A percentile compares a stretch with the other conserved stretches of the same genome.
Conservation (phyloP, 2,329 filamentous ascomycete species). For the Sarocladium oryzae region DNA sequence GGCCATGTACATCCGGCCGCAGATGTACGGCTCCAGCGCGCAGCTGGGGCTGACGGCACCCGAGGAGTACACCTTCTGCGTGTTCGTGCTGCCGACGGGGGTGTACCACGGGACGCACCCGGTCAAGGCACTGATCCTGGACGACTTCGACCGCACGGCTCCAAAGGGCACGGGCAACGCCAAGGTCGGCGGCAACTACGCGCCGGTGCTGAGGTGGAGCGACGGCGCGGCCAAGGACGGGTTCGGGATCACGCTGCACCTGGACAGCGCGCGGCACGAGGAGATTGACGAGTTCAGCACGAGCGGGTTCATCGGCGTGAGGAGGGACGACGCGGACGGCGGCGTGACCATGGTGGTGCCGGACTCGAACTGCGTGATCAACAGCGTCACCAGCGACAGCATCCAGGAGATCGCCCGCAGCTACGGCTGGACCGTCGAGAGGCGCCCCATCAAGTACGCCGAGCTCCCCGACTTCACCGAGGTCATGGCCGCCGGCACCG, state of each 20-base stretch:
- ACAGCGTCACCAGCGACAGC: conserved; percentile 76
- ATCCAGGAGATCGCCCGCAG: conserved; percentile 67
- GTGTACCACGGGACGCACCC: conserved; percentile 89
- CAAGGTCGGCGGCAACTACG: conserved; percentile 97
- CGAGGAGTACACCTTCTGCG: conserved; percentile 85
- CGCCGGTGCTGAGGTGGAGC: conserved; percentile 81
- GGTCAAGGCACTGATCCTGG: conserved; percentile 80
- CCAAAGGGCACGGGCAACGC: conserved; percentile 83
- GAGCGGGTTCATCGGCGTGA: conserved; percentile 82
- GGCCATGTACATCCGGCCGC: conserved; percentile 85
- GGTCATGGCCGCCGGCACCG: conserved; percentile 87
- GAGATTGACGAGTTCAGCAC: conserved; percentile 97
- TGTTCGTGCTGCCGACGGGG: conserved; percentile 86
- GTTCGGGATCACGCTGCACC: conserved; percentile 89
- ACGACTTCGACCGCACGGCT: conserved; percentile 91
- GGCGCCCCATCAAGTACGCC: conserved; percentile 58
- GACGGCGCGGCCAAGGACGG: conserved; percentile 73
- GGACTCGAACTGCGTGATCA: conserved; percentile 77
- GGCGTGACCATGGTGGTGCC: conserved; percentile 74
- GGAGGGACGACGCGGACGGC: conserved; percentile 45
- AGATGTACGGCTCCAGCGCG: conserved; percentile 80
- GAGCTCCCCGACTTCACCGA: conserved; percentile 55
- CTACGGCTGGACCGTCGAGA: conserved; percentile 81
- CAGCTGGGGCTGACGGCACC: conserved; percentile 82
- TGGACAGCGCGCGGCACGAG: conserved; percentile 76